A percentile compares a stretch with the other conserved stretches of the same genome.
Conservation (phyloP, 2,329 filamentous ascomycete genomes). For the Penicillium sp. region DNA sequence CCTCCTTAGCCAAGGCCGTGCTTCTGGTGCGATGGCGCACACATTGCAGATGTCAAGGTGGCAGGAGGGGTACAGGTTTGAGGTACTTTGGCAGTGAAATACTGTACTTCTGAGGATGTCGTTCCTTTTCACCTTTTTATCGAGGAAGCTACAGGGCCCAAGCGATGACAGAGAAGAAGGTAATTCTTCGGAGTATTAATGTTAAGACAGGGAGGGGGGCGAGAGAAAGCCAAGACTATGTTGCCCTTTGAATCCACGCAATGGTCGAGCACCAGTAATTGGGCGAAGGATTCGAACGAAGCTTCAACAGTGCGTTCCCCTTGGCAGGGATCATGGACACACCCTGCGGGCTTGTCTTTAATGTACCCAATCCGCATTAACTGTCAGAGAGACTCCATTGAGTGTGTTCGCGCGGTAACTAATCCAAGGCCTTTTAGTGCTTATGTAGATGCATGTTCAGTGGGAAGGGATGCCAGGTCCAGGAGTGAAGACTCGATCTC, state of each 20-base stretch:
- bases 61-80: background rate
- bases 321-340: background rate
- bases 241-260: slow-evolving; percentile 12
- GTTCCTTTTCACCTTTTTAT: background rate
- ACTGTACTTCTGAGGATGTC: background rate
- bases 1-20: background rate
- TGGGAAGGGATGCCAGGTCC: background rate
- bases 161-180: background rate
- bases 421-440: background rate
- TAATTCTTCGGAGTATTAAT: background rate
- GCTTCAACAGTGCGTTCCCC: slow-evolving; percentile 8
- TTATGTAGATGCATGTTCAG: background rate
- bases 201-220: background rate
- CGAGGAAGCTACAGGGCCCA: background rate
- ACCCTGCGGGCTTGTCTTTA: background rate
- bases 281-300: slow-evolving; percentile 7
- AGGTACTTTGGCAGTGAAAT: background rate
- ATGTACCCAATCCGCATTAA: background rate
- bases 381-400: background rate
- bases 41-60: background rate
- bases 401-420: background rate
- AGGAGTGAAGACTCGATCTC: background rate
- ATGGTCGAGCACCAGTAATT: slow-evolving; percentile 12
- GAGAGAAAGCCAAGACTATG: slow-evolving; percentile 5
- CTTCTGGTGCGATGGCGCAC: background rate